Percentiles rank a stretch among this genome's conserved stretches.
phyloP scores from a whole-genome alignment of 805 yeast species.

The Metschnikowia picachoensis region DNA sequence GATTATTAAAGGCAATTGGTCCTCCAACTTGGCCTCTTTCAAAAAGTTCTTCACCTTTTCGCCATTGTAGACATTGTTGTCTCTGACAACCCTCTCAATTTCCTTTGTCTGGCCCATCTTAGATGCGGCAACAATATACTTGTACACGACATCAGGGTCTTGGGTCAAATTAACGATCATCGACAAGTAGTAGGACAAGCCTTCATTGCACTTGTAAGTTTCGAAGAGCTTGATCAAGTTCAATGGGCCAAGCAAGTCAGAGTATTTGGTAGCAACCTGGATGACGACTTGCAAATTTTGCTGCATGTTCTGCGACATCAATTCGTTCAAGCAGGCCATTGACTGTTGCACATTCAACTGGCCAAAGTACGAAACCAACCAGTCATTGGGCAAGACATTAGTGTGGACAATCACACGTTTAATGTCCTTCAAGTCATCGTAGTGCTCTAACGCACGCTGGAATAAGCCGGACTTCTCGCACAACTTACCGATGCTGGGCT shows the following conservation, averaged over 20 bases:
- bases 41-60: conserved; percentile 96
- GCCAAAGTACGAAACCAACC: conserved; percentile 92
- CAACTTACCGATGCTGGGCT: conserved; percentile 84
- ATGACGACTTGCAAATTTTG: conserved; percentile 90
- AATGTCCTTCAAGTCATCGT: conserved; percentile 90
- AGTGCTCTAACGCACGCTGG: conserved; percentile 95
- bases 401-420: conserved; percentile 93
- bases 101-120: conserved; percentile 86
- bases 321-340: conserved; percentile 78
- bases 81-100: conserved; percentile 93
- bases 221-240: conserved; percentile 87
- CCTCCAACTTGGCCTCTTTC: conserved; percentile 90
- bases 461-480: conserved; percentile 95
- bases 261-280: conserved; percentile 94
- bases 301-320: conserved; percentile 71
- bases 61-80: conserved; percentile 90
- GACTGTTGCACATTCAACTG: conserved; percentile 93
- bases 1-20: conserved; percentile 92
- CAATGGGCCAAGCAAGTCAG: conserved; percentile 86
- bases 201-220: conserved; percentile 88
- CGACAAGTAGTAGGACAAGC: conserved; percentile 88
- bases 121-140: conserved; percentile 93
- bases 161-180: conserved; percentile 91
- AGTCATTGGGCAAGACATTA: conserved; percentile 78
- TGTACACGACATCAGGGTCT: conserved; percentile 92